phyloP scores from a whole-genome alignment of 345 rosid genomes.

The Citrus sp. region DNA sequence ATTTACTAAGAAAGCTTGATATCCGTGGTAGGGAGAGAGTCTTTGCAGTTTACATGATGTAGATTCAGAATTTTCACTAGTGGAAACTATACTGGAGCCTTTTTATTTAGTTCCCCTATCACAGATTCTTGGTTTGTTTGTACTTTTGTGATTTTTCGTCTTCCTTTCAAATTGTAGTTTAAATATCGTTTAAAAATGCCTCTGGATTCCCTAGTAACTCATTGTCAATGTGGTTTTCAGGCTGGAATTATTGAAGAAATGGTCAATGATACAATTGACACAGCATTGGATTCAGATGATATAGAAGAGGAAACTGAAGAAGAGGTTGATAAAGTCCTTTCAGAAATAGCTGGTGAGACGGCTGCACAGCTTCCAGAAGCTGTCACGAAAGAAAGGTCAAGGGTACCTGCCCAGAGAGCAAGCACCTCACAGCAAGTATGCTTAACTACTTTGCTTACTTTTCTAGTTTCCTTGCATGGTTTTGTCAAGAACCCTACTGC shows the following conservation, averaged over 20 bases:
- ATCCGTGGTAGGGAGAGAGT: not conserved
- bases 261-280: slow-evolving; percentile 39
- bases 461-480: not conserved
- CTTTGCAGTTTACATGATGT: not conserved
- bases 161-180: not conserved
- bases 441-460: not conserved
- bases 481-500: not conserved
- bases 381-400: slow-evolving; percentile 25
- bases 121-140: not conserved
- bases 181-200: not conserved
- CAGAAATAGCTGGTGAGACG: slow-evolving; percentile 51
- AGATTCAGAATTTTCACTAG: not conserved
- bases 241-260: slow-evolving; percentile 53
- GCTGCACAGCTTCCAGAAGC: slow-evolving; percentile 46
- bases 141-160: not conserved
- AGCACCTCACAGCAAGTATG: slow-evolving; percentile 28
- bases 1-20: not conserved
- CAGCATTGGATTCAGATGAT: slow-evolving; percentile 47
- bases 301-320: slow-evolving; percentile 49
- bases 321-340: slow-evolving; percentile 48
- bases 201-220: not conserved
- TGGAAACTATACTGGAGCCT: not conserved
- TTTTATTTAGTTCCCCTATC: not conserved
- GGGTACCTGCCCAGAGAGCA: slow-evolving; percentile 16
- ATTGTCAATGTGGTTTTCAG: slow-evolving; percentile 17